Conservation (phyloP, 345 rosid species). For the Angophora floribunda region DNA sequence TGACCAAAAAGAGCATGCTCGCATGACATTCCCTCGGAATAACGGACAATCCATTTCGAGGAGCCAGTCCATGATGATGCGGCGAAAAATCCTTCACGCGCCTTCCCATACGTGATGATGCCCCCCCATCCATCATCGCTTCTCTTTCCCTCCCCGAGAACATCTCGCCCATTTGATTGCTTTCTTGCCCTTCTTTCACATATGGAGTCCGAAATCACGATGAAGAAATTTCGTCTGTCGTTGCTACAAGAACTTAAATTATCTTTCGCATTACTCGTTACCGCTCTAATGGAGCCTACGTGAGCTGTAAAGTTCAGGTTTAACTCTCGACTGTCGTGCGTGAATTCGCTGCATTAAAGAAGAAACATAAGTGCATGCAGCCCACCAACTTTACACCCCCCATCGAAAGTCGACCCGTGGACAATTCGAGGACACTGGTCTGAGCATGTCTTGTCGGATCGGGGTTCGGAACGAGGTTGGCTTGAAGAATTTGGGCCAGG, state of each 20-base stretch:
- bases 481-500: neutral
- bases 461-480: neutral
- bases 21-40: neutral
- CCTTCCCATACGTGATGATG: neutral
- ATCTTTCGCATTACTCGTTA: neutral
- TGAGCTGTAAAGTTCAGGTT: neutral
- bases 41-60: neutral
- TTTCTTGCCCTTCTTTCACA: neutral
- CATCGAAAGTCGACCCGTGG: neutral
- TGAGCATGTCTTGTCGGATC: neutral
- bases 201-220: neutral
- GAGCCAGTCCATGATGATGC: neutral
- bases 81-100: neutral
- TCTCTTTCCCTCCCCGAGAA: neutral
- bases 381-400: neutral
- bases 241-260: neutral
- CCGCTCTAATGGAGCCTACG: neutral
- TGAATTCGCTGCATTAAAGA: neutral
- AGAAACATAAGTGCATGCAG: neutral
- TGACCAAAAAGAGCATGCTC: neutral
- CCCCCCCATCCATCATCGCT: neutral
- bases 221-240: neutral
- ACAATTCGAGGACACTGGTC: neutral
- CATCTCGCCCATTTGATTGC: neutral
- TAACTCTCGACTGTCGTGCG: neutral